Evolutionary conservation across 2,329 filamentous ascomycete genomes (phyloP).

Genomic region (Verticillium tricorpus): DNA sequence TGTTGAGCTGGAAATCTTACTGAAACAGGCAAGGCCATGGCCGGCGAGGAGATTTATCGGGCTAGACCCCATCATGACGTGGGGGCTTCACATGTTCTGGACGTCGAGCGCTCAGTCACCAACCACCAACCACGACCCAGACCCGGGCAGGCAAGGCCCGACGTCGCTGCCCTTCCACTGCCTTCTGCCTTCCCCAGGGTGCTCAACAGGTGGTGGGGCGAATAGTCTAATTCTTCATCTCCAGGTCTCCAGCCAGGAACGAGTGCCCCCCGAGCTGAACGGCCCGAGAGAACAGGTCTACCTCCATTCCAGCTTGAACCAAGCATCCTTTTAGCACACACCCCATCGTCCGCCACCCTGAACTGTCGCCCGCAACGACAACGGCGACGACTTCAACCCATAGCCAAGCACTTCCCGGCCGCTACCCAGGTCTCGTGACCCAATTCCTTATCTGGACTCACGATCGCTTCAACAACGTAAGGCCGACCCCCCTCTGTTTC

Average conservation of each 20-base stretch:
- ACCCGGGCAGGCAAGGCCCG: not conserved
- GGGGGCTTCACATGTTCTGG: not conserved
- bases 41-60: not conserved
- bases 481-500: not conserved
- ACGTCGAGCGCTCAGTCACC: not conserved
- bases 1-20: not conserved
- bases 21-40: not conserved
- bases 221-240: not conserved
- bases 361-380: not conserved
- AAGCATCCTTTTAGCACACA: not conserved
- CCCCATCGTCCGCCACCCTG: not conserved
- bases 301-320: not conserved
- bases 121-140: not conserved
- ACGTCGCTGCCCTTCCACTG: not conserved
- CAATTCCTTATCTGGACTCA: conserved; percentile 8
- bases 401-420: too few species aligned
- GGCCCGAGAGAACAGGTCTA: not conserved
- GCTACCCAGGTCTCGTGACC: conserved; percentile 11
- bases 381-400: not conserved
- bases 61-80: not conserved
- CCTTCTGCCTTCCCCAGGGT: not conserved
- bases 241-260: not conserved
- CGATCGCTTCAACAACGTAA: not conserved
- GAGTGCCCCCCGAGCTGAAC: not conserved
- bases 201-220: not conserved